Conservation (phyloP, 1,139 yeast genomes). For the Diutina rugosa region DNA sequence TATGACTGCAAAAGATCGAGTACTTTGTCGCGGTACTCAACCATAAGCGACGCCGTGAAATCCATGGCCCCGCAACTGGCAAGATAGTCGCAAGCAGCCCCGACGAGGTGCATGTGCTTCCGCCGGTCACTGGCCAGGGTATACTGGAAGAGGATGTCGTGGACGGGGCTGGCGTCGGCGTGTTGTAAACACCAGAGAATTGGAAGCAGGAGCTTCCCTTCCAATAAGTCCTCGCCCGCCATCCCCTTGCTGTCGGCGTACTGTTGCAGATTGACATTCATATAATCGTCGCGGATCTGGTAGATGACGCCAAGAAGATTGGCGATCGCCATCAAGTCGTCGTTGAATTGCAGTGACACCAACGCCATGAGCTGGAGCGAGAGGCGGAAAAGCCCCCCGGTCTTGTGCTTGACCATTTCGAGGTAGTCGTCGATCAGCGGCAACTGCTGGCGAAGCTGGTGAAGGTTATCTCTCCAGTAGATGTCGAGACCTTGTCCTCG, state of each 20-base stretch:
- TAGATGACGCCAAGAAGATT: slow-evolving; percentile 70
- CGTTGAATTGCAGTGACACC: slow-evolving; percentile 5
- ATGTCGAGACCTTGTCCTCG: slow-evolving; percentile 84
- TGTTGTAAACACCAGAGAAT: background rate
- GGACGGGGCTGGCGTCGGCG: background rate
- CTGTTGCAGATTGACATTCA: slow-evolving; percentile 42
- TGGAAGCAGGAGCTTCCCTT: slow-evolving; percentile 82
- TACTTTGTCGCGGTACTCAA: background rate
- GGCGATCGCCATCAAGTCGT: slow-evolving; percentile 42
- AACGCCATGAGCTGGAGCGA: slow-evolving; percentile 51
- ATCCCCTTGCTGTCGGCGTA: slow-evolving; percentile 57
- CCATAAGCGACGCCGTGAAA: background rate
- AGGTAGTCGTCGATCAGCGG: slow-evolving; percentile 63
- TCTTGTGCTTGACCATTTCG: slow-evolving; percentile 75
- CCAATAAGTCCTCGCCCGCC: slow-evolving; percentile 75
- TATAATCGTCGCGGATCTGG: slow-evolving; percentile 73
- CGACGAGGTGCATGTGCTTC: background rate
- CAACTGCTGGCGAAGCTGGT: slow-evolving; percentile 15
- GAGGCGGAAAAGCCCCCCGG: slow-evolving; percentile 77
- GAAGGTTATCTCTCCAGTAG: slow-evolving; percentile 62
- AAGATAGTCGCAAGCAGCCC: background rate
- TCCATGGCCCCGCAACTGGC: slow-evolving; percentile 1
- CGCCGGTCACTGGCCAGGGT: background rate
- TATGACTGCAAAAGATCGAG: background rate
- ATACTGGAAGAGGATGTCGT: background rate